A percentile compares a stretch with the other conserved stretches of the same genome.
phyloP scores from a whole-genome alignment of 1,284 basidiomycete genomes.

The Moniliella sp. region DNA sequence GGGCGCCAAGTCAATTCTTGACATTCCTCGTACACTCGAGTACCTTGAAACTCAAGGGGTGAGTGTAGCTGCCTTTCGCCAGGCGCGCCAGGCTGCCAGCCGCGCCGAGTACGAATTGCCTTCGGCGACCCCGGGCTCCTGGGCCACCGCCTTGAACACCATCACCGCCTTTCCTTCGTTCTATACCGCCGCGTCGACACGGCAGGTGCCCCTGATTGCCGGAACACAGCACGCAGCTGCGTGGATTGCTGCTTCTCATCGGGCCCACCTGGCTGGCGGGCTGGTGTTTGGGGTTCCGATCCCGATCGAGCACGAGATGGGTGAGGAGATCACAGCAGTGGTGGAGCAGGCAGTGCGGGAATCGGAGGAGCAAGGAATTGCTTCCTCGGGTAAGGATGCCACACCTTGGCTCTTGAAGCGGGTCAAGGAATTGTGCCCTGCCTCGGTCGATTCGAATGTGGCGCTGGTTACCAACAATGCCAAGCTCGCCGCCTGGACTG shows the following conservation, averaged over 20 bases:
- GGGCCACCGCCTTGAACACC: not conserved
- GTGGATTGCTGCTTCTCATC: constrained; percentile 47
- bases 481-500: constrained; percentile 58
- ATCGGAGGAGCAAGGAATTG: constrained; percentile 59
- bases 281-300: constrained; percentile 69
- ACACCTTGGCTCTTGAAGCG: constrained; percentile 83
- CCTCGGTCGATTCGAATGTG: constrained; percentile 46
- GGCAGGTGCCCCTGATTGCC: constrained; percentile 41
- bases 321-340: constrained; percentile 51
- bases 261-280: constrained; percentile 22
- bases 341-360: constrained; percentile 70
- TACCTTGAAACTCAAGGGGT: constrained; percentile 92
- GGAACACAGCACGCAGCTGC: constrained; percentile 8
- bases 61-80: constrained; percentile 60
- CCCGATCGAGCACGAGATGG: constrained; percentile 53
- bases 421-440: constrained; percentile 58
- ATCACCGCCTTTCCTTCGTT: constrained; percentile 75
- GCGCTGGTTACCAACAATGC: constrained; percentile 84
- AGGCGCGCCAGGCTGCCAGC: constrained; percentile 42
- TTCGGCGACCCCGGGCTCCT: not conserved
- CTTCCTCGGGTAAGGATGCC: constrained; percentile 62
- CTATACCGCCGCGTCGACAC: constrained; percentile 63
- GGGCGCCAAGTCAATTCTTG: constrained; percentile 80
- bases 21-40: constrained; percentile 76
- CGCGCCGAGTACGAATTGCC: too few relatives aligned